Evolutionary conservation across 2,329 filamentous ascomycete genomes (phyloP).

Genomic region (Aspergillus neotritici): DNA sequence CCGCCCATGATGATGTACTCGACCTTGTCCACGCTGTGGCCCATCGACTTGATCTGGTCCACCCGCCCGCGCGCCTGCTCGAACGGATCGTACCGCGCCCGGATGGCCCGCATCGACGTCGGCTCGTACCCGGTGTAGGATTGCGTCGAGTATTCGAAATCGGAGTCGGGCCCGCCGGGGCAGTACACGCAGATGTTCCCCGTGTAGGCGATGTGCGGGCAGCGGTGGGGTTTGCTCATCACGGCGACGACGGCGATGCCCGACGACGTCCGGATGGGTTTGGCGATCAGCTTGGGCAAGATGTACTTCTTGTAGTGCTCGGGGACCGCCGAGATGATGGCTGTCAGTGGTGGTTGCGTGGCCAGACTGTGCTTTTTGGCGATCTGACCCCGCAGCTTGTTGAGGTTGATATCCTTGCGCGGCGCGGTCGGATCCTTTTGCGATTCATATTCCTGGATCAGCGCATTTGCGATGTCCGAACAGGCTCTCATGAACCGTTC

Average conservation of each 20-base stretch:
- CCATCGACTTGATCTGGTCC: conserved; percentile 91
- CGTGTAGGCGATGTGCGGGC: conserved; percentile 95
- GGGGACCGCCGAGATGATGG: conserved; percentile 97
- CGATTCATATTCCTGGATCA: conserved; percentile 91
- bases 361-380: conserved; percentile 88
- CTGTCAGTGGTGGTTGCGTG: conserved; percentile 84
- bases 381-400: conserved; percentile 76
- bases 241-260: conserved; percentile 97
- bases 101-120: conserved; percentile 96
- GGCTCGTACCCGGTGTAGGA: conserved; percentile 98
- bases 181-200: conserved; percentile 99
- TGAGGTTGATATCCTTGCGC: conserved; percentile 86
- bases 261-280: conserved; percentile 91
- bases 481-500: conserved; percentile 92
- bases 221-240: conserved; percentile 98
- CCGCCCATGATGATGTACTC: conserved; percentile 99
- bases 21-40: conserved; percentile 97
- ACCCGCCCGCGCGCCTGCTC: conserved; percentile 94
- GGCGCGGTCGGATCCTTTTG: conserved; percentile 66
- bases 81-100: conserved; percentile 94
- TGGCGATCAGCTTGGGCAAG: conserved; percentile 88
- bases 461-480: conserved; percentile 85
- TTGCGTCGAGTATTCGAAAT: conserved; percentile 98
- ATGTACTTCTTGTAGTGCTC: conserved; percentile 99
- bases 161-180: conserved; percentile 92